phyloP scores from a whole-genome alignment of 2,329 filamentous ascomycete genomes.

The Pestalotiopsis sp. region DNA sequence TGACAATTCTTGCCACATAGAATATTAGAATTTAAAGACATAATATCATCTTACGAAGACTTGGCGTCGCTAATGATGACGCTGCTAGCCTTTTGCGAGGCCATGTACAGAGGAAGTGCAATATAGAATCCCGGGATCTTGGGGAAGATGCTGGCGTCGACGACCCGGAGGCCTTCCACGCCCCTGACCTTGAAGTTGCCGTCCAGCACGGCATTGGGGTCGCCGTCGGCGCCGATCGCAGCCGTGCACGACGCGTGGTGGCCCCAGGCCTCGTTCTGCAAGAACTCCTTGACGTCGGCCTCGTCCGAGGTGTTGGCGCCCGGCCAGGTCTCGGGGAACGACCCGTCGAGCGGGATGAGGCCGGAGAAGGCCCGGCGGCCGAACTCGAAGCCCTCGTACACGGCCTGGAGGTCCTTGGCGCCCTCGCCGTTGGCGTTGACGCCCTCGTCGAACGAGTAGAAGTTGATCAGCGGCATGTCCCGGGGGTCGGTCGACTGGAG shows the following conservation, averaged over 20 bases:
- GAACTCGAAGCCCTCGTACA: constrained; percentile 23
- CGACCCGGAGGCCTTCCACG: constrained; percentile 53
- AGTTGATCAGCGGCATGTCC: constrained; percentile 65
- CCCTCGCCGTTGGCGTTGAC: constrained; percentile 36
- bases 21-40: not conserved
- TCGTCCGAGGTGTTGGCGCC: not conserved
- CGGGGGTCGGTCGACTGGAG: constrained; percentile 58
- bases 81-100: constrained; percentile 54
- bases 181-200: constrained; percentile 55
- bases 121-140: constrained; percentile 44
- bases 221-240: constrained; percentile 53
- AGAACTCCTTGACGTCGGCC: constrained; percentile 32
- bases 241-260: constrained; percentile 59
- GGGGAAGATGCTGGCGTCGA: constrained; percentile 56
- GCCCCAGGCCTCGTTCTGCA: constrained; percentile 48
- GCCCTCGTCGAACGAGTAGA: constrained; percentile 56
- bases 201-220: constrained; percentile 56
- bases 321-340: constrained; percentile 8
- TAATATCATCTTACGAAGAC: not conserved
- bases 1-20: not conserved
- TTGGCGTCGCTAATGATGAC: constrained; percentile 11
- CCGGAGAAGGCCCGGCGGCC: constrained; percentile 13
- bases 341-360: not conserved
- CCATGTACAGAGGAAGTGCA: constrained; percentile 50
- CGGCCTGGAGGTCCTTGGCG: constrained; percentile 37